phyloP scores from a whole-genome alignment of 805 yeast species.

The Metahyphopichia silvanorum region DNA sequence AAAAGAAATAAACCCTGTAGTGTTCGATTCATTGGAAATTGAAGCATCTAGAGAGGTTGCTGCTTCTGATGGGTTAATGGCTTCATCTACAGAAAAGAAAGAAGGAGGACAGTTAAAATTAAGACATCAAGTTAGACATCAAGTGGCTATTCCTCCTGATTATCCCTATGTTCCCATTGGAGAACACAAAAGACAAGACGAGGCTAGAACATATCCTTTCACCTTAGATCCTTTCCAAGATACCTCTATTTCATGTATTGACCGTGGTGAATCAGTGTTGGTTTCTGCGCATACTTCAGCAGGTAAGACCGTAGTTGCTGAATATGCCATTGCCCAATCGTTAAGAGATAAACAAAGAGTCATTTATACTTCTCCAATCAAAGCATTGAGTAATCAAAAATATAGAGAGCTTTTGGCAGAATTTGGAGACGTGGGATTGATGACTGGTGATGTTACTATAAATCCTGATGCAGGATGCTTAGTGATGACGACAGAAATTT shows the following conservation, averaged over 20 bases:
- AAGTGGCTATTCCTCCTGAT: constrained; percentile 93
- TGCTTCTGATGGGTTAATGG: constrained; percentile 71
- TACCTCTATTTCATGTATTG: constrained; percentile 93
- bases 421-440: constrained; percentile 94
- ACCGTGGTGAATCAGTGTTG: constrained; percentile 87
- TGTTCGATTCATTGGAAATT: constrained; percentile 81
- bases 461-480: constrained; percentile 98
- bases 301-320: constrained; percentile 96
- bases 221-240: constrained; percentile 96
- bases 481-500: constrained; percentile 98
- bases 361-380: constrained; percentile 92
- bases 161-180: constrained; percentile 86
- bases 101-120: constrained; percentile 55
- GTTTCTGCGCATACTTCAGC: constrained; percentile 98
- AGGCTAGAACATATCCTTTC: constrained; percentile 91
- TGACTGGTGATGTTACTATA: constrained; percentile 99
- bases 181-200: constrained; percentile 71
- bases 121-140: constrained; percentile 94
- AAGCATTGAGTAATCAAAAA: constrained; percentile 91
- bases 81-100: constrained; percentile 18
- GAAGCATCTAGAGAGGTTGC: constrained; percentile 87
- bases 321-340: constrained; percentile 96
- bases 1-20: constrained; percentile 62
- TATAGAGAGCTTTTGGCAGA: constrained; percentile 89
- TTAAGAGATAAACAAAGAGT: constrained; percentile 87